A percentile compares a stretch with the other conserved stretches of the same genome.
These are phyloP conservation scores for Russula sp. DNA, from an alignment of 768 basidiomycete genomes.

Conservation along the genomic window DNA sequence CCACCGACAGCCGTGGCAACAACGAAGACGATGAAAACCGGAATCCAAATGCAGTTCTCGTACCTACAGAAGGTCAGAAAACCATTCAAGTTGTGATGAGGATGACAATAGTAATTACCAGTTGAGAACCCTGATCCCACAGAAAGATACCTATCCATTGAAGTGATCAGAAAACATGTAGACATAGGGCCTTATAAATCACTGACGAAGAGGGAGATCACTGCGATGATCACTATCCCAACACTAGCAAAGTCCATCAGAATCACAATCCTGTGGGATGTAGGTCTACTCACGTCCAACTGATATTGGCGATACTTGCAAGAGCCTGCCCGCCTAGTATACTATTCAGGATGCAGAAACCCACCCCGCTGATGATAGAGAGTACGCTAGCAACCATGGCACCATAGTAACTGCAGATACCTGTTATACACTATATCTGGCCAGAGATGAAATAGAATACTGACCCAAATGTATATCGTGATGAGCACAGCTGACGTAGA, in stretches of 20 bases:
- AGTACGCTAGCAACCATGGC: slow-evolving; percentile 40
- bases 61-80: slow-evolving; percentile 40
- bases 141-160: slow-evolving; percentile 47
- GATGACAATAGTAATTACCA: slow-evolving; percentile 30
- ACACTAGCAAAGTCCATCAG: slow-evolving; percentile 30
- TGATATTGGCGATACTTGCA: slow-evolving; percentile 43
- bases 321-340: slow-evolving; percentile 62
- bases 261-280: neutral
- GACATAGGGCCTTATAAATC: neutral
- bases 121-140: slow-evolving; percentile 55
- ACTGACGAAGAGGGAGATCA: slow-evolving; percentile 51
- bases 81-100: neutral
- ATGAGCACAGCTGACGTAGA: slow-evolving; percentile 73
- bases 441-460: slow-evolving; percentile 23
- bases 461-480: slow-evolving; percentile 52
- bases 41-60: slow-evolving; percentile 68
- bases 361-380: slow-evolving; percentile 44
- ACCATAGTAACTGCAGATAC: slow-evolving; percentile 47
- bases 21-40: slow-evolving; percentile 62
- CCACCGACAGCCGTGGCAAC: slow-evolving; percentile 69
- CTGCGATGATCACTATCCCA: slow-evolving; percentile 72
- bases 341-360: slow-evolving; percentile 51
- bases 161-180: neutral
- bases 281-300: slow-evolving; percentile 38
- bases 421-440: neutral